Evolutionary conservation across 2,329 filamentous ascomycete species (phyloP).

Genomic region (Colletotrichum costaricense): DNA sequence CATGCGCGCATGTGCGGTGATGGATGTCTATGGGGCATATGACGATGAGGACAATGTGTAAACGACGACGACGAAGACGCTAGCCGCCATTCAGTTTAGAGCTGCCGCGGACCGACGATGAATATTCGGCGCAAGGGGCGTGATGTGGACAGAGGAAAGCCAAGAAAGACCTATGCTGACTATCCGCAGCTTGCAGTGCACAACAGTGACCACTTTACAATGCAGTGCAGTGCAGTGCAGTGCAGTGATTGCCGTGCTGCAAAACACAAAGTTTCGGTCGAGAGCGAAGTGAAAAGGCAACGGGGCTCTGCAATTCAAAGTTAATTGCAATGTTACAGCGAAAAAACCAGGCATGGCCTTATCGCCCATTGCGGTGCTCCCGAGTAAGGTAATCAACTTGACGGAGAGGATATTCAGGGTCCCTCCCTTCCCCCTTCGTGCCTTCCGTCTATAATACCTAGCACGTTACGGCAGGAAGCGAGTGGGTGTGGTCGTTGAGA

Average conservation of each 20-base stretch:
- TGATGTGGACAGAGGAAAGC: neutral
- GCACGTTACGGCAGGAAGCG: neutral
- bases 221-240: too few relatives aligned
- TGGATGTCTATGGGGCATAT: neutral
- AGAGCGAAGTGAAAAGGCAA: neutral
- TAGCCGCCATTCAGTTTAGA: slow-evolving; percentile 18
- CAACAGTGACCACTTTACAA: neutral
- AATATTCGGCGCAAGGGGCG: neutral
- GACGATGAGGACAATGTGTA: slow-evolving; percentile 13
- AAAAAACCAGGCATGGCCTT: slow-evolving; percentile 4
- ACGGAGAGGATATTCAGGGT: slow-evolving; percentile 15
- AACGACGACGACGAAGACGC: slow-evolving; percentile 1
- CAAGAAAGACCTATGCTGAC: neutral
- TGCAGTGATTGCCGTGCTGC: neutral
- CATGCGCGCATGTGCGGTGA: slow-evolving; percentile 12
- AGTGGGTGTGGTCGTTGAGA: too few relatives aligned
- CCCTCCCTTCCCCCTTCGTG: slow-evolving; percentile 8
- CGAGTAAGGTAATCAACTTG: slow-evolving; percentile 24
- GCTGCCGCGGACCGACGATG: slow-evolving; percentile 7
- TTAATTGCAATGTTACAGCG: slow-evolving; percentile 29
- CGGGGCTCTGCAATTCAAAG: neutral
- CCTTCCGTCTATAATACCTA: neutral
- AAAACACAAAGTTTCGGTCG: neutral
- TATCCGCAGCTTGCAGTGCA: neutral
- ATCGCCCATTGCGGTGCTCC: slow-evolving; percentile 19